Base-by-base conservation (phyloP, 345 rosid species). In the Aegle marmelos region DNA sequence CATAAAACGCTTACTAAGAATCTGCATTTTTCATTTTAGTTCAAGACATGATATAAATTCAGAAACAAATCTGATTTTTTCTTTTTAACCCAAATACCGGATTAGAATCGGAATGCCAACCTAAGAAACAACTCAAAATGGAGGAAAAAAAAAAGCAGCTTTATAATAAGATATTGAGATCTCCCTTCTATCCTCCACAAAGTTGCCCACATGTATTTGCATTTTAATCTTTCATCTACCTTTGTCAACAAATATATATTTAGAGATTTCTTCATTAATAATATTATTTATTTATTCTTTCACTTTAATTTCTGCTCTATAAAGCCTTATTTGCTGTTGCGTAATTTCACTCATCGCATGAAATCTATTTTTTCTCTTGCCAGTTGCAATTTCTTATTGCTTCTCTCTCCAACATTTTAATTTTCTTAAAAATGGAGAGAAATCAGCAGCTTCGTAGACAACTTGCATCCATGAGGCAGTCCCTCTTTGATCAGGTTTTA, bases 401-500 rank as follows among this genome's bases (percentile, higher is more conserved):
- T 70, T 39, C 73, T 69, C 64, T 50, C 64, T 81, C 75, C 37
- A 54, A 28, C 80, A 75, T 75, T 68, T 31, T 31, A 54, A 30
- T 22, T 59, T 9, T 8, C 34, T 25, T 31, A 13, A 45, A 45
- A 45, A 88, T 84, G 91, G 85, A 84, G 31, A 84, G 85, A 68
- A 81, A 78, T 75, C 87, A 87, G 70, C 41, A 87, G 70, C 41
- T 83, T 76, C 87, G 73, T 21, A 84, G 90, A 78, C 95, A 91
- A 72, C 83, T 86, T 76, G 85, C 84, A 27, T 70, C 74, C 75
- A 73, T 84, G 83, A 90, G 91, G 81, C 90, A 91, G 74, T 86
- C 95, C 72, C 87, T 91, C 65, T 89, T 91, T 76, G 90, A 91
- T 84, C 93, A 91, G 92, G 94, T 91, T 53, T 53, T 53, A 1